Percentiles rank a stretch among this genome's conserved stretches.
phyloP scores from a whole-genome alignment of 192 early-diverging fungal species.

The Coemansia sp. region DNA sequence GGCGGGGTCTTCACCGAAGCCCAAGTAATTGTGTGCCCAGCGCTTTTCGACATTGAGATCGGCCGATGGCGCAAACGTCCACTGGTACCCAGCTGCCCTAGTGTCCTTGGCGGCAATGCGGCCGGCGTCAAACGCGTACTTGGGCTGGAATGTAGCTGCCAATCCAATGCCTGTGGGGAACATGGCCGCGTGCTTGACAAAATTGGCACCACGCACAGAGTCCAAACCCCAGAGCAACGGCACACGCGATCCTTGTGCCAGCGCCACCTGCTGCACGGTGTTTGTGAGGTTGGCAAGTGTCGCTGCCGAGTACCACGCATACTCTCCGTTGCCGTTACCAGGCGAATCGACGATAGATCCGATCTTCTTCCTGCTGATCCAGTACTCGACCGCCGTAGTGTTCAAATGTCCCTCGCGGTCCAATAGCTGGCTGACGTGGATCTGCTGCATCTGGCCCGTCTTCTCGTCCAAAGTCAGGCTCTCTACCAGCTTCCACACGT shows the following conservation, averaged over 20 bases:
- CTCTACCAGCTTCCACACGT: slow-evolving; percentile 52
- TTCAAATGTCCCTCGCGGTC: slow-evolving; percentile 52
- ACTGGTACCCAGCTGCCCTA: slow-evolving; percentile 57
- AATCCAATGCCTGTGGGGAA: slow-evolving; percentile 59
- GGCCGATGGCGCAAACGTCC: slow-evolving; percentile 57
- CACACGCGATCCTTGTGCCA: slow-evolving; percentile 50
- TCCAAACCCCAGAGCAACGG: slow-evolving; percentile 63
- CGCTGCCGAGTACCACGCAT: slow-evolving; percentile 48
- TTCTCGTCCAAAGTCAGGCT: slow-evolving; percentile 56
- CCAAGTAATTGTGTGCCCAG: slow-evolving; percentile 35
- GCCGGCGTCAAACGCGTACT: slow-evolving; percentile 57
- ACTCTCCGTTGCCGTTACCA: slow-evolving; percentile 47
- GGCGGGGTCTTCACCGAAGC: slow-evolving; percentile 60
- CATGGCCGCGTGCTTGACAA: slow-evolving; percentile 56
- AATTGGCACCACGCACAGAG: slow-evolving; percentile 58
- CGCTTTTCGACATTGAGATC: slow-evolving; percentile 59
- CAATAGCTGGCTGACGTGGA: slow-evolving; percentile 56
- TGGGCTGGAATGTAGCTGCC: slow-evolving; percentile 60
- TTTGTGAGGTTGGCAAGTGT: slow-evolving; percentile 53
- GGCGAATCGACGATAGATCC: slow-evolving; percentile 60
- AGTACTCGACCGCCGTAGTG: slow-evolving; percentile 51
- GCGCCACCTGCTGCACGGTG: slow-evolving; percentile 54
- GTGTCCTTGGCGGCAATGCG: slow-evolving; percentile 61
- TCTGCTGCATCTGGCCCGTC: slow-evolving; percentile 68
- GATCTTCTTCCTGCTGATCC: slow-evolving; percentile 51